phyloP scores from a whole-genome alignment of 805 yeast genomes.

The Hanseniaspora clermontiae region DNA sequence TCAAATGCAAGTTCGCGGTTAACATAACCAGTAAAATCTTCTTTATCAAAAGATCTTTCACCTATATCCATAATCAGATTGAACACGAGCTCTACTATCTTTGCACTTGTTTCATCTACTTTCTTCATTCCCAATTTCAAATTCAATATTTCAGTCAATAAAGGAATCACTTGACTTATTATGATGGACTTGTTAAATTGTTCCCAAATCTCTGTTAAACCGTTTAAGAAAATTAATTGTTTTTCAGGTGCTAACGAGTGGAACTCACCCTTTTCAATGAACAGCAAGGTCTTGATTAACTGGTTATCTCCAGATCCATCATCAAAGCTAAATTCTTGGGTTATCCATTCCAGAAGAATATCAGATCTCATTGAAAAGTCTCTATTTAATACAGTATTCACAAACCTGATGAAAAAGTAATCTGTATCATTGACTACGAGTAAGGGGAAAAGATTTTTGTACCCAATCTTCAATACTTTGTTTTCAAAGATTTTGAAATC shows the following conservation, averaged over 20 bases:
- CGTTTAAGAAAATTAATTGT: slow-evolving; percentile 15
- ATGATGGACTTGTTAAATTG: slow-evolving; percentile 22
- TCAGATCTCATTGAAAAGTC: slow-evolving; percentile 24
- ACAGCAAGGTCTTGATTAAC: slow-evolving; percentile 31
- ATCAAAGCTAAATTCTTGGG: slow-evolving; percentile 13
- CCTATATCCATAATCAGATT: slow-evolving; percentile 16
- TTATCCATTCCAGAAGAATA: slow-evolving; percentile 12
- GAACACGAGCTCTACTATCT: slow-evolving; percentile 17
- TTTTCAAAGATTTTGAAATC: slow-evolving; percentile 39
- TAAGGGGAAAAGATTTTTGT: slow-evolving; percentile 33
- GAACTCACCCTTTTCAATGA: slow-evolving; percentile 56
- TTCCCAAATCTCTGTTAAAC: slow-evolving; percentile 9
- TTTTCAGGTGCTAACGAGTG: slow-evolving; percentile 16
- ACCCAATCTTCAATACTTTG: slow-evolving; percentile 31
- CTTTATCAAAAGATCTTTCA: neutral
- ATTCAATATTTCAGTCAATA: slow-evolving; percentile 25
- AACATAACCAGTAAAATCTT: neutral
- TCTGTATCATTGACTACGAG: slow-evolving; percentile 2
- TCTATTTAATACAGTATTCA: slow-evolving; percentile 39
- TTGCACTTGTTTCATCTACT: slow-evolving; percentile 23
- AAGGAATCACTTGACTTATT: slow-evolving; percentile 23
- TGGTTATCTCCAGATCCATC: slow-evolving; percentile 19
- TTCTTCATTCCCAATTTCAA: slow-evolving; percentile 22
- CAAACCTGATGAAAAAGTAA: slow-evolving; percentile 15
- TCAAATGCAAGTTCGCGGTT: neutral